Base-by-base conservation (phyloP, 2,329 filamentous ascomycete genomes). In the Colletotrichum sp. region DNA sequence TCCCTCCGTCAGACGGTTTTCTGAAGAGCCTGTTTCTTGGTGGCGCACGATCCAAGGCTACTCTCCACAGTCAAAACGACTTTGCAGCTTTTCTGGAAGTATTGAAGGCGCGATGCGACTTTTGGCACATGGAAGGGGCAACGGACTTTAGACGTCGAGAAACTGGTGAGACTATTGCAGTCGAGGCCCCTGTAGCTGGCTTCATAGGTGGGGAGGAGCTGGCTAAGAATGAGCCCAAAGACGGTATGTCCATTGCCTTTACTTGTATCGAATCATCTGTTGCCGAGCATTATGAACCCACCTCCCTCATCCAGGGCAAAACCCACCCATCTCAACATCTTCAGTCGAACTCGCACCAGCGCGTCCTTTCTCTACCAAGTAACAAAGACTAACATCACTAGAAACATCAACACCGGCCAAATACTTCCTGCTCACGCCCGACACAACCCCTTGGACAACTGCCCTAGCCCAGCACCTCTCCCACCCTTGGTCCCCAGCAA, bases 91-190 rank as follows among this genome's bases (percentile, higher is more conserved):
- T 97, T 77, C 85, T 96, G 12, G 93, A 96, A 58, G 92, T 96
- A 0, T 82, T 96, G 43, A 94, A 94, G 81, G 93, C 94, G 12
- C 88, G 94, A 70, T 96, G 95, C 81, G 94, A 96, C 79, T 92
- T 96, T 66, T 96, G 94, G 94, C 93, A 96, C 81, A 96, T 96
- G 90, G 93, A 95, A 78, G 93, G 94, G 2, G 89, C 90, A 3
- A 91, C 87, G 71, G 95, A 97, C 80, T 96, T 94, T 88, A 87
- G 94, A 78, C 86, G 91, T 78, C 85, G 89, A 66, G 91, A 93
- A 69, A 84, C 82, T 34, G 84, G 84, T 43, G 78, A 80, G 62
- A 83, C 84, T 36, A 64, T 76, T 0, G 77, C 32, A 12, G 58
- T 66, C 8, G 65, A 73, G 27, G 16, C 16, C 7, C 34, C 32